A percentile compares a stretch with the other conserved stretches of the same genome.
These are phyloP conservation scores for Amanita inopinata DNA, from an alignment of 768 basidiomycete species.

Conservation along the genomic window DNA sequence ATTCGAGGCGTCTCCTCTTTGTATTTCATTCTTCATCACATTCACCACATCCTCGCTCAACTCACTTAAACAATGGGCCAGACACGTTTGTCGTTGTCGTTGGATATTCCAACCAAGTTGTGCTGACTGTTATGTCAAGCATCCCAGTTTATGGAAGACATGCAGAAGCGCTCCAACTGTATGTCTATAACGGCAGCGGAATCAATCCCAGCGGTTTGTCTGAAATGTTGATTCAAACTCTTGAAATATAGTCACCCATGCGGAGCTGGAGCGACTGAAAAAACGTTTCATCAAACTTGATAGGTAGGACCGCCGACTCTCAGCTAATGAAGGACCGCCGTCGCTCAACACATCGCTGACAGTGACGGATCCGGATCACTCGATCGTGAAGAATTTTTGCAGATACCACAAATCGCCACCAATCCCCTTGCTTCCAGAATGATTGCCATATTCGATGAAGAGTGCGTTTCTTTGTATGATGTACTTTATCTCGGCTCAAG, in stretches of 20 bases:
- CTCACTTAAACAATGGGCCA: conserved; percentile 52
- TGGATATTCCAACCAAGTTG: background rate
- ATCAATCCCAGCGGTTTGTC: background rate
- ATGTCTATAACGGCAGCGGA: conserved; percentile 23
- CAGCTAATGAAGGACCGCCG: background rate
- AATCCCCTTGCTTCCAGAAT: conserved; percentile 94
- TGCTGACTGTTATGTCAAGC: conserved; percentile 30
- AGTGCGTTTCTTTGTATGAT: conserved; percentile 47
- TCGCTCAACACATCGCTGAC: conserved; percentile 1
- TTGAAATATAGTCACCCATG: conserved; percentile 66
- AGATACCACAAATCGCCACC: conserved; percentile 97
- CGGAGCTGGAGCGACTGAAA: conserved; percentile 91
- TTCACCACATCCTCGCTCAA: background rate
- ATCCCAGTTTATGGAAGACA: conserved; percentile 96
- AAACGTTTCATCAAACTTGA: conserved; percentile 99
- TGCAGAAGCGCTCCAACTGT: conserved; percentile 98
- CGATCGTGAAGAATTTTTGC: conserved; percentile 96
- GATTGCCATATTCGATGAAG: conserved; percentile 99
- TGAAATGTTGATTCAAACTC: background rate
- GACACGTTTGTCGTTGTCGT: conserved; percentile 49
- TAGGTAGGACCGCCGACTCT: conserved; percentile 37
- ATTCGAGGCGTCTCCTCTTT: background rate
- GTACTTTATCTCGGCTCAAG: background rate
- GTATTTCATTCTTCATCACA: background rate
- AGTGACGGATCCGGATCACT: conserved; percentile 97